These are phyloP conservation scores for Botrytis pseudocinerea DNA, from an alignment of 2,329 filamentous ascomycete genomes.

Conservation along the genomic window DNA sequence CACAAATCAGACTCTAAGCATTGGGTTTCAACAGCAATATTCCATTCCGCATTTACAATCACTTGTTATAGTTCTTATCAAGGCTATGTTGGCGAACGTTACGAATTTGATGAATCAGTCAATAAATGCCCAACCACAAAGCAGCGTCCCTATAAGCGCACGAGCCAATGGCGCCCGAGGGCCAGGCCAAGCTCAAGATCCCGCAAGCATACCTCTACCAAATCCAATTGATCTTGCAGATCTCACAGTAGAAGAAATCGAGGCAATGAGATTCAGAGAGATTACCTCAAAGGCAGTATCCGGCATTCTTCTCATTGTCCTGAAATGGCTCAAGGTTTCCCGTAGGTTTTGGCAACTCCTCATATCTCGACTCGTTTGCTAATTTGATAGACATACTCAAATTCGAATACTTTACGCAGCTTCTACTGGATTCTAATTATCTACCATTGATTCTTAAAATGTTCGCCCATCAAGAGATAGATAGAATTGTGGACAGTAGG, in stretches of 20 bases:
- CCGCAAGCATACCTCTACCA: conserved; percentile 35
- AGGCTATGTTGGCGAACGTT: conserved; percentile 83
- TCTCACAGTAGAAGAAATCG: conserved; percentile 70
- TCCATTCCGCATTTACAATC: conserved; percentile 87
- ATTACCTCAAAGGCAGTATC: conserved; percentile 90
- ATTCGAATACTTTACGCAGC: conserved; percentile 92
- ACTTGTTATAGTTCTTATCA: conserved; percentile 86
- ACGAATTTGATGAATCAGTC: conserved; percentile 74
- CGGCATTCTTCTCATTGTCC: conserved; percentile 79
- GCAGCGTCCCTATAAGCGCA: conserved; percentile 35
- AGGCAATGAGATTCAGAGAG: conserved; percentile 78
- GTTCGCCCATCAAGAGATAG: conserved; percentile 91
- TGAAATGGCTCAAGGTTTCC: conserved; percentile 96
- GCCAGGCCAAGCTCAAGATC: conserved; percentile 37
- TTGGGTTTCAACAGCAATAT: conserved; percentile 56
- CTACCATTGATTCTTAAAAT: conserved; percentile 89
- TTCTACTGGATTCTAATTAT: conserved; percentile 93
- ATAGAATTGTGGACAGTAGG: conserved; percentile 82
- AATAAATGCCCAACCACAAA: conserved; percentile 37
- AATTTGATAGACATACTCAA: conserved; percentile 74
- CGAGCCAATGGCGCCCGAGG: conserved; percentile 33
- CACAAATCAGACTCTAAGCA: conserved; percentile 27
- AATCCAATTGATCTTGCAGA: conserved; percentile 43
- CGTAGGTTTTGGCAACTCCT: conserved; percentile 58
- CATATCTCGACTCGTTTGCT: conserved; percentile 24